Evolutionary conservation across 441 rosid species (phyloP).

Genomic region (Macaranga tanarius): DNA sequence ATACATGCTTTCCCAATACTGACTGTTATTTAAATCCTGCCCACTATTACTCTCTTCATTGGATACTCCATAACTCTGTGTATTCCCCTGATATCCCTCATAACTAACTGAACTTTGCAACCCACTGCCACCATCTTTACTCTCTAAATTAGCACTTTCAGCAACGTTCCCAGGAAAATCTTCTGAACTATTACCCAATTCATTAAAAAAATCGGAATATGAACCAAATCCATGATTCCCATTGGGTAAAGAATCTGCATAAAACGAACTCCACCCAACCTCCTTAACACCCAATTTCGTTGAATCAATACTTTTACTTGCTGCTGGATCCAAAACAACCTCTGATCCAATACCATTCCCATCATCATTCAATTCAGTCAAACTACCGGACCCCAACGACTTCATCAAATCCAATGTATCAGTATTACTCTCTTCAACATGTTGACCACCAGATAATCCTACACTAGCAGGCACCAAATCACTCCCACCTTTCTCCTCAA

Average conservation of each 20-base stretch:
- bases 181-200: slow-evolving; percentile 44
- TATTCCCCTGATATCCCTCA: slow-evolving; percentile 42
- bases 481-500: slow-evolving; percentile 13
- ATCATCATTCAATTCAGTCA: slow-evolving; percentile 30
- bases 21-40: slow-evolving; percentile 54
- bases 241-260: slow-evolving; percentile 51
- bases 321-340: slow-evolving; percentile 24
- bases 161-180: slow-evolving; percentile 35
- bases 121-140: slow-evolving; percentile 10
- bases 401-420: slow-evolving; percentile 16
- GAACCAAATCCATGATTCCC: slow-evolving; percentile 57
- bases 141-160: slow-evolving; percentile 27
- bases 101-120: slow-evolving; percentile 38
- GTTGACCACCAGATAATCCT: slow-evolving; percentile 10
- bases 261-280: slow-evolving; percentile 88
- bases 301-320: slow-evolving; percentile 35
- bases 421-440: slow-evolving; percentile 16
- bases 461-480: slow-evolving; percentile 17
- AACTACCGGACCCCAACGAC: slow-evolving; percentile 22
- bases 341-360: slow-evolving; percentile 33
- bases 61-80: slow-evolving; percentile 39
- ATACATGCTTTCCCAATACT: slow-evolving; percentile 77
- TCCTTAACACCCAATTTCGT: slow-evolving; percentile 56
- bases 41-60: slow-evolving; percentile 36
- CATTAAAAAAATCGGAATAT: slow-evolving; percentile 70